Conservation (phyloP, 768 basidiomycete species). For the Termitomyces sp. region DNA sequence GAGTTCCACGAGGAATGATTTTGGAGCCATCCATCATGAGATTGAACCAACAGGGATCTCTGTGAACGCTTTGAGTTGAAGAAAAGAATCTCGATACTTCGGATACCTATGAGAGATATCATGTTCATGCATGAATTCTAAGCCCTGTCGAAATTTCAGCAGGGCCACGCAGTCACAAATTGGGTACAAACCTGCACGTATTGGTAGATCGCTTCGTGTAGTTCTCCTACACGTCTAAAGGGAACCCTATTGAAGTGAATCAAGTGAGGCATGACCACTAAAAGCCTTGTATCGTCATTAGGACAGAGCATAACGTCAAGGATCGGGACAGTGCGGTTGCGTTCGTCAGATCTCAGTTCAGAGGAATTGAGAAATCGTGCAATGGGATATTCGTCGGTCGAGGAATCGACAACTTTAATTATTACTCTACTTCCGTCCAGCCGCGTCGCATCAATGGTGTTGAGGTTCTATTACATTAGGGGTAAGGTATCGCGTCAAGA, state of each 20-base stretch:
- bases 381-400: background rate
- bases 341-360: background rate
- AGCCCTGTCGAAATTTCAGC: background rate
- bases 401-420: background rate
- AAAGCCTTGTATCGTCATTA: background rate
- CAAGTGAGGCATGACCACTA: slow-evolving; percentile 1
- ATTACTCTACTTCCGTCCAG: background rate
- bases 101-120: background rate
- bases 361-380: background rate
- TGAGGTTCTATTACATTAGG: background rate
- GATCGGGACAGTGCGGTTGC: background rate
- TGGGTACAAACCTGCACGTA: background rate
- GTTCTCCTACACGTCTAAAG: background rate
- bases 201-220: background rate
- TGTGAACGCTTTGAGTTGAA: background rate
- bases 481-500: background rate
- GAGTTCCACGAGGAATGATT: background rate
- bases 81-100: too few relatives aligned
- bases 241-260: background rate
- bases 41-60: background rate
- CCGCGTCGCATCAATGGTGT: background rate
- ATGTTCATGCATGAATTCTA: slow-evolving; percentile 8
- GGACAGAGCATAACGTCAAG: background rate
- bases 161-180: background rate
- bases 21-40: slow-evolving; percentile 4